These are phyloP conservation scores for Salvia miltiorrhiza DNA, from an alignment of 257 asterid genomes.

Conservation along the genomic window DNA sequence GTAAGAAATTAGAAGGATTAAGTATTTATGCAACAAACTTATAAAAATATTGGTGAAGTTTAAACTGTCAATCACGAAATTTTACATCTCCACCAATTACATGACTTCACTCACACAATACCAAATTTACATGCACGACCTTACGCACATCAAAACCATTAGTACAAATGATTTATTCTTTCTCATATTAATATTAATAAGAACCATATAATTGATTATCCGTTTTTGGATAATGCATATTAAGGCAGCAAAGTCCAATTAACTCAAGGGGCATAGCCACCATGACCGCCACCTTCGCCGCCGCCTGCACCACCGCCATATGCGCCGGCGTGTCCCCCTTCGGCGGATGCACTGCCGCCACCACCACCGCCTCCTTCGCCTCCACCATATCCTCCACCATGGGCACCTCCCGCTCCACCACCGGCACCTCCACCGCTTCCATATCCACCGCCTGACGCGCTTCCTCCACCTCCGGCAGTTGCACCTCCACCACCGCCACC, in stretches of 20 bases:
- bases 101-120: background rate
- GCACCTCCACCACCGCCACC: constrained; percentile 32
- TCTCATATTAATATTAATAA: background rate
- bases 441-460: constrained; percentile 22
- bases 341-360: constrained; percentile 25
- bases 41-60: background rate
- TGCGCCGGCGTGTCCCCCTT: constrained; percentile 19
- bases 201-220: constrained; percentile 8
- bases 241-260: background rate
- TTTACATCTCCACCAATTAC: background rate
- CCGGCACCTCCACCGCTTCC: constrained; percentile 29
- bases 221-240: constrained; percentile 16
- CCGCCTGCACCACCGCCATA: constrained; percentile 37
- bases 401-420: constrained; percentile 34
- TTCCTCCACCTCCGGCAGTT: constrained; percentile 24
- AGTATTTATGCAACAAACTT: too few relatives aligned
- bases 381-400: constrained; percentile 31
- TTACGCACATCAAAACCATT: constrained; percentile 3
- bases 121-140: constrained; percentile 20
- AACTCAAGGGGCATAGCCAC: constrained; percentile 47
- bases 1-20: too few relatives aligned
- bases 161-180: constrained; percentile 16
- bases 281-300: constrained; percentile 56
- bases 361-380: constrained; percentile 35
- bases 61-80: background rate